Evolutionary conservation across 495 filamentous ascomycete species (phyloP).

Genomic region (Podospora didyma): DNA sequence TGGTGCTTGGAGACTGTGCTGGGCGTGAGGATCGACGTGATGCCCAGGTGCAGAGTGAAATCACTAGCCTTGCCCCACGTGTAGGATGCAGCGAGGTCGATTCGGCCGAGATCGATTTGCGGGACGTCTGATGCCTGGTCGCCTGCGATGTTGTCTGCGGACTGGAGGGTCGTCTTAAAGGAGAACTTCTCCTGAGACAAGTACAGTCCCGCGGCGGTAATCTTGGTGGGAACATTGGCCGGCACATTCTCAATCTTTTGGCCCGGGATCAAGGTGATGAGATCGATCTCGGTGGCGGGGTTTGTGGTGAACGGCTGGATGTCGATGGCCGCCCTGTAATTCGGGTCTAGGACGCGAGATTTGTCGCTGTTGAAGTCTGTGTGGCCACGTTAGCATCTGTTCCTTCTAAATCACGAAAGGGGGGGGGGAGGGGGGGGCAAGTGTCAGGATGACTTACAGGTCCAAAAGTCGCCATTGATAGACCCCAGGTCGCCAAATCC

Average conservation of each 20-base stretch:
- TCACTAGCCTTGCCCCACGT: no score
- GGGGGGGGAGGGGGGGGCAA: no score
- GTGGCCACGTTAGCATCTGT: no score
- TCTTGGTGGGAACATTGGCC: neutral
- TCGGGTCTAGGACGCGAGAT: neutral
- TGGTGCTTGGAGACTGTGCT: neutral
- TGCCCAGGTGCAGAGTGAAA: neutral
- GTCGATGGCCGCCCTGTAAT: neutral
- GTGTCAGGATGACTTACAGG: neutral
- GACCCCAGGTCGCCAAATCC: neutral
- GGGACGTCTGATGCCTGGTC: no score
- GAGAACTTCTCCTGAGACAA: neutral
- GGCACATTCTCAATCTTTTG: neutral
- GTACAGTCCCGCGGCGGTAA: neutral
- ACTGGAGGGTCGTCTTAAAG: no score
- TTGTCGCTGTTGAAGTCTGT: neutral
- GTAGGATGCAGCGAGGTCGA: no score
- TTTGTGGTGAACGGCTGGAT: neutral
- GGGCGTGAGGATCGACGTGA: neutral
- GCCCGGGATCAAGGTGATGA: neutral
- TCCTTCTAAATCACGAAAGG: no score
- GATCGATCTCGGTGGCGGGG: neutral
- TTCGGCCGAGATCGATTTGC: no score
- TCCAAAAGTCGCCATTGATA: neutral
- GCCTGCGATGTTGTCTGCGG: no score